Evolutionary conservation across 208 protist species (phyloP), one percentile per base, ranked within the genome.

Genomic region (Wallacemonas sp.): DNA sequence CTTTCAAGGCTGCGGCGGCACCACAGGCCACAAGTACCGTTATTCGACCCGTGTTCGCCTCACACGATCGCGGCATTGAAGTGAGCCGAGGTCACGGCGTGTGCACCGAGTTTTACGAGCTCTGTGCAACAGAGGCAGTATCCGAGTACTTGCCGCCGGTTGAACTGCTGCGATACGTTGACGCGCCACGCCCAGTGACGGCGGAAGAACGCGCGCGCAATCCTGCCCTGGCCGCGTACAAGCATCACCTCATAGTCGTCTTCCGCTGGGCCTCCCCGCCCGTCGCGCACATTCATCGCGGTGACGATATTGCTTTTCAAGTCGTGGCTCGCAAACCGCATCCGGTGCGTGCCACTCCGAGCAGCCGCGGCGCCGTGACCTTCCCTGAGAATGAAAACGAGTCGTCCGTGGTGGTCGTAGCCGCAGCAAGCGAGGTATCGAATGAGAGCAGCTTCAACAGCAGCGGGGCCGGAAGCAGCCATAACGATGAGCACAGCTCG

Each of bases 101-200:
- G n/a, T 65, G 70, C 26, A 39, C 51, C 44, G 67, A 78, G 54
- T 54, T 84, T 21, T 80, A 69, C 62, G 74, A 84, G 38, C 62
- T 78, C 36, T 72, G 71, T 28, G 68, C 75, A 21, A 17, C 46
- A 14, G 68, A 79, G 41, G 51, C 62, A 6, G n/a, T 51, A 4
- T 36, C 31, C 11, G 34, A 27, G 0, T 73, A 79, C 53, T 51
- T 76, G n/a, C 75, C 75, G 0, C 39, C 53, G 11, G 27, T 82
- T 1, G 45, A 72, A 19, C 15, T 86, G 59, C 41, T 47, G 41
- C 41, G 68, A 17, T 69, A 76, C 21, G 22, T 82, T 4, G 51
- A 33, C 11, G 51, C 6, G 51, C 51, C 51, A 14, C 56, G 36
- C 36, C 36, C 26, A 0, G 22, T 28, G 12, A 53, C 41, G 21